Conservation (phyloP, 2,329 filamentous ascomycete species). For the Cytospora mali region DNA sequence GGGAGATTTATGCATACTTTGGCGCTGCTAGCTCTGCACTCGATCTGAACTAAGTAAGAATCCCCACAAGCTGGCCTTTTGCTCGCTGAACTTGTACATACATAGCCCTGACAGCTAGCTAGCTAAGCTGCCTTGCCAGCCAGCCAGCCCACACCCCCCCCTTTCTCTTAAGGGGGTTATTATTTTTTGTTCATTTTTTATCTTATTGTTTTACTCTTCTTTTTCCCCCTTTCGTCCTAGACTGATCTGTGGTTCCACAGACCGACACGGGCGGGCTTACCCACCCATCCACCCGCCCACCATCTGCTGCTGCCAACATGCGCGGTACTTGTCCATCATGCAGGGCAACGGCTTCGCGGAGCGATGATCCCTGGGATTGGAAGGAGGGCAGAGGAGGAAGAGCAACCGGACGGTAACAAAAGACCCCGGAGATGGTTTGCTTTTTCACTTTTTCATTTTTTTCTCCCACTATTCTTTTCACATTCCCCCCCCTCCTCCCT, state of each 20-base stretch:
- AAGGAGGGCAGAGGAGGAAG: neutral
- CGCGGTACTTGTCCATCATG: constrained; percentile 20
- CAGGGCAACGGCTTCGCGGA: constrained; percentile 12
- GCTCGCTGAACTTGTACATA: no score
- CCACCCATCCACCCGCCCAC: constrained; percentile 7
- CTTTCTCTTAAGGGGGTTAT: no score
- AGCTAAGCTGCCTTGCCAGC: no score
- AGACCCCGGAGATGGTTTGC: neutral
- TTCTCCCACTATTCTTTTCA: no score
- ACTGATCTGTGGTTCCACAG: constrained; percentile 13
- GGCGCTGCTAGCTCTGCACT: constrained; percentile 18
- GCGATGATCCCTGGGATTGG: neutral
- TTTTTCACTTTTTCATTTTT: neutral
- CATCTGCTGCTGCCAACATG: constrained; percentile 8
- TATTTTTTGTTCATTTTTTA: no score
- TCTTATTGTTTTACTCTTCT: neutral
- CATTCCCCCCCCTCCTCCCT: neutral
- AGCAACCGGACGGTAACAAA: neutral
- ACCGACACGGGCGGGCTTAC: constrained; percentile 7
- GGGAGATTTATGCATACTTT: constrained; percentile 28
- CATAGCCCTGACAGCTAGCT: no score
- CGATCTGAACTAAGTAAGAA: no score
- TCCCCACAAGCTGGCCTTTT: constrained; percentile 15
- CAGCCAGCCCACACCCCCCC: no score
- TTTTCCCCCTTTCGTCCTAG: neutral